phyloP scores from a whole-genome alignment of 2,329 filamentous ascomycete genomes.

The Fusarium lateritium region DNA sequence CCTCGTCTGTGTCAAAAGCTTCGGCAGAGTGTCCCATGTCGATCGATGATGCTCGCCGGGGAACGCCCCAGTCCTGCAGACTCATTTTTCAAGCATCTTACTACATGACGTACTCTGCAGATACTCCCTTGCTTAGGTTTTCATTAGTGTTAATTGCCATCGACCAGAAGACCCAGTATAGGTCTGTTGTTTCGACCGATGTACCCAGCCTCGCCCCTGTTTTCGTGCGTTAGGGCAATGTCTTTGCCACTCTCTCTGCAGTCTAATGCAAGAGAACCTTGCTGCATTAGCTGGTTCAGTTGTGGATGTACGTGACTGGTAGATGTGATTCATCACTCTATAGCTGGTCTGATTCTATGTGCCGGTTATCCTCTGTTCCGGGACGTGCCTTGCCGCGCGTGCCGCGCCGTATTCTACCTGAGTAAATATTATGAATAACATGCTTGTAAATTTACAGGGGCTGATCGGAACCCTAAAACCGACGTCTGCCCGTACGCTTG shows the following conservation, averaged over 20 bases:
- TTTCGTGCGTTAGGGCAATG: conserved; percentile 1
- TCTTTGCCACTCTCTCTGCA: not conserved
- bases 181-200: conserved; percentile 1
- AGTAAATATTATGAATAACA: not conserved
- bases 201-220: not conserved
- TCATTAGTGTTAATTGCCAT: conserved; percentile 1
- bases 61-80: conserved; percentile 1
- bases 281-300: conserved; percentile 2
- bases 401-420: not conserved
- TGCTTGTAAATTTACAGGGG: not conserved
- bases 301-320: conserved; percentile 3
- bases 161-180: conserved; percentile 4
- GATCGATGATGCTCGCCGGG: conserved; percentile 5
- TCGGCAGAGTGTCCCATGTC: not conserved
- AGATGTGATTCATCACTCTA: not conserved
- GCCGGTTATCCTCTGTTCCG: not conserved
- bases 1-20: not conserved
- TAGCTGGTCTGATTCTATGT: not conserved
- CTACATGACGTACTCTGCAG: not conserved
- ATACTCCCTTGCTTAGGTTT: not conserved
- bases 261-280: conserved; percentile 7
- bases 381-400: not conserved
- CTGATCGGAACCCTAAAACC: not conserved
- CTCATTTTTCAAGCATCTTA: not conserved
- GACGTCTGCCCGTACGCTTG: not conserved